Percentiles rank a stretch among this genome's conserved stretches.
These are phyloP conservation scores for Neoboletus magnificus DNA, from an alignment of 768 basidiomycete genomes.

Conservation along the genomic window DNA sequence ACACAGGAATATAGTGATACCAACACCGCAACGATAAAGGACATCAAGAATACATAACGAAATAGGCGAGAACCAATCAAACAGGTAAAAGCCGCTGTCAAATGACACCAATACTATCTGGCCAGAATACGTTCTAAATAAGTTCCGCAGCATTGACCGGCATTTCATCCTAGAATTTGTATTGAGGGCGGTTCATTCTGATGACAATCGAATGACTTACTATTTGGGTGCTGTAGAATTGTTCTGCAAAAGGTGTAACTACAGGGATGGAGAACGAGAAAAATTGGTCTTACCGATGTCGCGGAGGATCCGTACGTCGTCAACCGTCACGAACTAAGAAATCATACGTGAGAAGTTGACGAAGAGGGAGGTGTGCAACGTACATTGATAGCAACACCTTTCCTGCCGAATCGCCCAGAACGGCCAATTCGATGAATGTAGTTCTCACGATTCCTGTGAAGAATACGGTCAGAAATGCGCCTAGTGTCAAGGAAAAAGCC, in stretches of 20 bases:
- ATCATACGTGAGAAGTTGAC: slow-evolving; percentile 13
- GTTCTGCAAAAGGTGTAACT: slow-evolving; percentile 49
- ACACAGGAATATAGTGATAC: slow-evolving; percentile 7
- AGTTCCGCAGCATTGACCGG: slow-evolving; percentile 97
- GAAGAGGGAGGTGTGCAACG: slow-evolving; percentile 26
- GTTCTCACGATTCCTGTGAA: slow-evolving; percentile 87
- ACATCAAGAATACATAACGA: slow-evolving; percentile 18
- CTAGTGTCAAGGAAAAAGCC: slow-evolving; percentile 3
- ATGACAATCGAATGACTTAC: slow-evolving; percentile 40
- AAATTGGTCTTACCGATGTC: slow-evolving; percentile 74
- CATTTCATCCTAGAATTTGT: slow-evolving; percentile 83
- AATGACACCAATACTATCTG: background rate
- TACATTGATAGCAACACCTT: slow-evolving; percentile 99
- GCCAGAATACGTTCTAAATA: slow-evolving; percentile 50
- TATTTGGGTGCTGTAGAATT: slow-evolving; percentile 96
- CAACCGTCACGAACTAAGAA: slow-evolving; percentile 83
- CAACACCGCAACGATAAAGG: slow-evolving; percentile 6
- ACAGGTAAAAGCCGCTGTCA: slow-evolving; percentile 1
- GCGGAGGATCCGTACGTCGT: slow-evolving; percentile 93
- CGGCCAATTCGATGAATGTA: slow-evolving; percentile 99
- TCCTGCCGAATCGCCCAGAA: slow-evolving; percentile 97
- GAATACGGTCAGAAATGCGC: slow-evolving; percentile 10
- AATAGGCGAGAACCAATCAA: slow-evolving; percentile 6
- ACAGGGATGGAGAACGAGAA: slow-evolving; percentile 1
- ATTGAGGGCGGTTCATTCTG: slow-evolving; percentile 18